Evolutionary conservation across 2,329 filamentous ascomycete genomes (phyloP).

Genomic region (Cytospora mali): DNA sequence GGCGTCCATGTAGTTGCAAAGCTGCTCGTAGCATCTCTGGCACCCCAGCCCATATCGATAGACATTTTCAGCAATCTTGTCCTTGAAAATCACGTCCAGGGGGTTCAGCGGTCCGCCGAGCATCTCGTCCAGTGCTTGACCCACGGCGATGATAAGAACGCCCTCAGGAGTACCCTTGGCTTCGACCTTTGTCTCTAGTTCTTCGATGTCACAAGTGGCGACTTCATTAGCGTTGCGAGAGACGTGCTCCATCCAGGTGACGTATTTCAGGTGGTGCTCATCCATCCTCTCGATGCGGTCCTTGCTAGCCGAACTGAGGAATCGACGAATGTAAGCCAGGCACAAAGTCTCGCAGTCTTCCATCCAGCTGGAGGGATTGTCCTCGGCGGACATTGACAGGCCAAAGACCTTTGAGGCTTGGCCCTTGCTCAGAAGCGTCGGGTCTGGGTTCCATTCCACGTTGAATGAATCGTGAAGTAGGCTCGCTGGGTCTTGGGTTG

Average conservation of each 20-base stretch:
- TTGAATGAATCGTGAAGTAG: conserved; percentile 28
- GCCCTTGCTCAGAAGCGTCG: conserved; percentile 26
- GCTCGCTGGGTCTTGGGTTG: conserved; percentile 1
- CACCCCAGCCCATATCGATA: conserved; percentile 33
- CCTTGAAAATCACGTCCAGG: conserved; percentile 36
- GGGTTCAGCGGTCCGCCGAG: conserved; percentile 34
- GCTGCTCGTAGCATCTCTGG: conserved; percentile 28
- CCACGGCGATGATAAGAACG: conserved; percentile 32
- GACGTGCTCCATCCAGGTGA: conserved; percentile 28
- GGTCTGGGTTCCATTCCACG: conserved; percentile 32
- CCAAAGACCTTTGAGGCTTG: conserved; percentile 28
- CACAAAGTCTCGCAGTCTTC: conserved; percentile 27
- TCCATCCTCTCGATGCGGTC: conserved; percentile 22
- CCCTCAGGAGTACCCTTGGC: conserved; percentile 29
- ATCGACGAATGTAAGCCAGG: conserved; percentile 25
- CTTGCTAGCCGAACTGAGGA: conserved; percentile 15
- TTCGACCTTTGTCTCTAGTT: conserved; percentile 25
- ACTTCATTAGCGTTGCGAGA: not conserved
- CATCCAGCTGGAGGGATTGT: conserved; percentile 30
- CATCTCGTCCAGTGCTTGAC: conserved; percentile 32
- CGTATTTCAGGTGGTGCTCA: conserved; percentile 26
- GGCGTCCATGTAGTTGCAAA: conserved; percentile 32
- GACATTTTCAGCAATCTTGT: conserved; percentile 33
- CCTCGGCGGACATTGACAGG: conserved; percentile 19
- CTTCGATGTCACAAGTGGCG: conserved; percentile 1